Base-by-base conservation (phyloP, 352 stramenopile genomes). In the Phytophthora fragariaefolia region DNA sequence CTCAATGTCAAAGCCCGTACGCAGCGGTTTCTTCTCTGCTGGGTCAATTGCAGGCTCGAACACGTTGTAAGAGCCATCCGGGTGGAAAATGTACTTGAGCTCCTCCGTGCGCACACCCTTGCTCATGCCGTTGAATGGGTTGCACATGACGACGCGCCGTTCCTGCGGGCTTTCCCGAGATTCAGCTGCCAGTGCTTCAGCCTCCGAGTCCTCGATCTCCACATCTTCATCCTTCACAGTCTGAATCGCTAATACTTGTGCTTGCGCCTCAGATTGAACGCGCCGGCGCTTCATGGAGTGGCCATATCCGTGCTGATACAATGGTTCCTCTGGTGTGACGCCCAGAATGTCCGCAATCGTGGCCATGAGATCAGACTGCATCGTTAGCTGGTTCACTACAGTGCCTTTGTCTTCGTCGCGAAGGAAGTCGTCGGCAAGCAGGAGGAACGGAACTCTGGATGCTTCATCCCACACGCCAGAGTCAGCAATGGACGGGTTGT, bases 351-450 rank as follows among this genome's bases (percentile, higher is more conserved):
- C 81, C 0, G 83, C 83, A 58, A 92, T 79, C 20, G 83, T 92
- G 1, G 81, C 79, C 83, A 92, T 89, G 5, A 92, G 56, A 55
- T 92, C 83, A 12, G 80, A 85, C 67, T 92, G 83, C 79, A 89
- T 88, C 9, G 81, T 83, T 26, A 90, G 62, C 54, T 92, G 79
- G 30, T 82, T 69, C 42, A 92, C 77, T 7, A 77, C 55, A 8
- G 54, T 77, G 4, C 83, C 81, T 28, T 77, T 81, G 32, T 89
- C 73, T 3, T 76, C 42, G 0, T 79, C 73, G 12, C 57, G 62
- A 34, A 92, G 52, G 38, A 84, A 88, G 30, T 92, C 83, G 47
- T 92, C 83, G 6, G 83, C 83, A 34, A 92, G 66, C 28, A 92
- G 61, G 22, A 92, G 62, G 61, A 92, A 90, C 23, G 83, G 81